A percentile compares a stretch with the other conserved stretches of the same genome.
phyloP scores from a whole-genome alignment of 352 stramenopile species.

The Chrysophaeum taylorii region DNA sequence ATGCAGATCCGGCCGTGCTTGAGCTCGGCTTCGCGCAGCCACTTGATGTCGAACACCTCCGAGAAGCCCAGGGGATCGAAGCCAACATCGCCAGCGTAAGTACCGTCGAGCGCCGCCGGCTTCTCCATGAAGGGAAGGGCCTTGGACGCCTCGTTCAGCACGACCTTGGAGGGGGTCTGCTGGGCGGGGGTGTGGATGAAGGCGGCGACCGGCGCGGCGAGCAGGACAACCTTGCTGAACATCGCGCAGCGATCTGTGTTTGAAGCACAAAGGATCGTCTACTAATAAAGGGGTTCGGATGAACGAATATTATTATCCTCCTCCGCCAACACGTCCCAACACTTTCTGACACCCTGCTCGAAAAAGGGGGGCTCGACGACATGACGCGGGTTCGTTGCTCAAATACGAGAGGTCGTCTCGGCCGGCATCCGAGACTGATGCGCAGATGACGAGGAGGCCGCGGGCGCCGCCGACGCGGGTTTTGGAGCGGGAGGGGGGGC shows the following conservation, averaged over 20 bases:
- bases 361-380: too few relatives aligned
- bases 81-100: constrained; percentile 45
- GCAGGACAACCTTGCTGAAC: not conserved
- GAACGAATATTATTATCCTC: too few relatives aligned
- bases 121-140: constrained; percentile 53
- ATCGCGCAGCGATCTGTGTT: too few relatives aligned
- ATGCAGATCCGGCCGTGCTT: constrained; percentile 55
- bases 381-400: too few relatives aligned
- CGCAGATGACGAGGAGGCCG: not conserved
- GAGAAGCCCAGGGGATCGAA: constrained; percentile 62
- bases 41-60: constrained; percentile 52
- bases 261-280: too few relatives aligned
- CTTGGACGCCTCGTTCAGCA: constrained; percentile 22
- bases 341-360: too few relatives aligned
- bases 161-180: not conserved
- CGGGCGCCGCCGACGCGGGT: not conserved
- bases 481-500: not conserved
- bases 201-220: not conserved
- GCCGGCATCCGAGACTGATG: too few relatives aligned
- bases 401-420: too few relatives aligned
- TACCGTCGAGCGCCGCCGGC: constrained; percentile 45
- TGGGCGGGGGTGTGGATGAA: not conserved
- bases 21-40: constrained; percentile 50
- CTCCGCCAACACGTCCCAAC: too few relatives aligned
- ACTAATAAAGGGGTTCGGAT: too few relatives aligned